Conservation (phyloP, 305 asterid genomes). For the Fraxinus platypoda region DNA sequence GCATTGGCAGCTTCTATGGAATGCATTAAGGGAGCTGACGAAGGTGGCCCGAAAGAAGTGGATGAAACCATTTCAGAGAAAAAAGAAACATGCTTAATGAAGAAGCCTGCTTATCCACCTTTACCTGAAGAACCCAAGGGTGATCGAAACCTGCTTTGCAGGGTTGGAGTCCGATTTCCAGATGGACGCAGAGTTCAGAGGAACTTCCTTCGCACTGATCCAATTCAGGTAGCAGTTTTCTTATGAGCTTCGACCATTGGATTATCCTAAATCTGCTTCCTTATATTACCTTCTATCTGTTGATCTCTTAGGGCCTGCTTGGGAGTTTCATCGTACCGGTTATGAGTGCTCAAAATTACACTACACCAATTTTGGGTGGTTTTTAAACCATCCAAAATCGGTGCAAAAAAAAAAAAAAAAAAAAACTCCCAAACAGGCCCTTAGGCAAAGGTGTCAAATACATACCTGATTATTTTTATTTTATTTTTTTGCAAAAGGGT, state of each 20-base stretch:
- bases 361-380: too few species aligned
- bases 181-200: conserved; percentile 93
- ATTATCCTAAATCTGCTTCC: not conserved
- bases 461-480: not conserved
- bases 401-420: too few species aligned
- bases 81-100: conserved; percentile 23
- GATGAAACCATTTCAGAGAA: conserved; percentile 37
- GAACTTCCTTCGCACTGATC: conserved; percentile 76
- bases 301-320: not conserved
- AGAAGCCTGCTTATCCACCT: conserved; percentile 66
- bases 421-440: not conserved
- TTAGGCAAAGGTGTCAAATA: not conserved
- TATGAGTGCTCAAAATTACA: too few species aligned
- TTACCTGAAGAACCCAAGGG: conserved; percentile 92
- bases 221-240: conserved; percentile 59
- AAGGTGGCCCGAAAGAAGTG: conserved; percentile 38
- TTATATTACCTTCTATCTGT: not conserved
- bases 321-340: too few species aligned
- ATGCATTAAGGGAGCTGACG: conserved; percentile 39
- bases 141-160: conserved; percentile 69
- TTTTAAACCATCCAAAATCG: too few species aligned
- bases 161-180: conserved; percentile 90
- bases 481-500: not conserved
- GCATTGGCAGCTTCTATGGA: conserved; percentile 87
- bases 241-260: not conserved